Conservation (phyloP, 139 green algal species). For the Desmodesmus armatus region DNA sequence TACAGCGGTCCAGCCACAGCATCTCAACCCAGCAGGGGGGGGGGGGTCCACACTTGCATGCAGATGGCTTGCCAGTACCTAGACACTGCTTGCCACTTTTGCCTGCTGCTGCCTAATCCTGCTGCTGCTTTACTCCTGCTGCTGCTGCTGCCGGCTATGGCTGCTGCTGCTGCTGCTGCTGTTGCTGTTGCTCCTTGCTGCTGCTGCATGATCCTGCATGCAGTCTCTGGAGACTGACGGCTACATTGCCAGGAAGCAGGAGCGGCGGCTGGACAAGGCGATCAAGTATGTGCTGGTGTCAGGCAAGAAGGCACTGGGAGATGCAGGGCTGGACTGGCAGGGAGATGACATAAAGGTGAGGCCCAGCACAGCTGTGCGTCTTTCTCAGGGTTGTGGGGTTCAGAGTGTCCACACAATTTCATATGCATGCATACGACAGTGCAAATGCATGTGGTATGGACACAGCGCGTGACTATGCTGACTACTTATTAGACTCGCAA, state of each 20-base stretch:
- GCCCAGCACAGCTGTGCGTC: too few relatives aligned
- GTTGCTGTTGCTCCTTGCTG: neutral
- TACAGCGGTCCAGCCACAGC: too few relatives aligned
- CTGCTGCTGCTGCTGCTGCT: neutral
- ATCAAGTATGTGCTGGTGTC: constrained; percentile 68
- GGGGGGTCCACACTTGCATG: too few relatives aligned
- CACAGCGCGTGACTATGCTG: neutral
- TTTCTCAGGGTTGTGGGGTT: too few relatives aligned
- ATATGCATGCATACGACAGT: neutral
- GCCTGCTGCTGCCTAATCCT: too few relatives aligned
- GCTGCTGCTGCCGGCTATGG: neutral
- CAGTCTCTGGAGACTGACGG: constrained; percentile 84
- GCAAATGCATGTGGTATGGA: neutral
- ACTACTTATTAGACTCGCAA: too few relatives aligned
- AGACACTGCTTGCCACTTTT: too few relatives aligned
- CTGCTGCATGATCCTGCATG: neutral
- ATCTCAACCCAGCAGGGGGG: too few relatives aligned
- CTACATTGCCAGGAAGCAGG: constrained; percentile 94
- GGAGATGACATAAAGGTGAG: constrained; percentile 58
- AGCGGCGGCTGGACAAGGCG: constrained; percentile 92
- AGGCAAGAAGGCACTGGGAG: constrained; percentile 70
- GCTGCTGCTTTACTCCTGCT: neutral
- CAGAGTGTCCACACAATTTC: too few relatives aligned
- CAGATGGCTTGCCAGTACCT: too few relatives aligned
- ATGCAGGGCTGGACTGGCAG: constrained; percentile 75